A percentile compares a stretch with the other conserved stretches of the same genome.
Conservation (phyloP, 78 protist species). For the Isochrysis galbana region DNA sequence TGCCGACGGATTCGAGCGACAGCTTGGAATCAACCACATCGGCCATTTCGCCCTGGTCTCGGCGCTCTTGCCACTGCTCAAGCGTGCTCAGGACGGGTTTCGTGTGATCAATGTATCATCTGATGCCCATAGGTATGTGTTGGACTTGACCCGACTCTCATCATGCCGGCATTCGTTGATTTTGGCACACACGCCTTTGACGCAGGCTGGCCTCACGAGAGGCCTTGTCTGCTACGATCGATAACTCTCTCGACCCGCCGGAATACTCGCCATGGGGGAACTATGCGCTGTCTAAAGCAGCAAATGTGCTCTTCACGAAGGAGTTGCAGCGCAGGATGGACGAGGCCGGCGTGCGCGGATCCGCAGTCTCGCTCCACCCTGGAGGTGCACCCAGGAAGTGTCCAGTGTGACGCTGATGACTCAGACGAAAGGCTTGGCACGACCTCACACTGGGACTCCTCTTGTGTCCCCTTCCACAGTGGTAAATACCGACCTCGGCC, state of each 20-base stretch:
- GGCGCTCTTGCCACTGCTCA: slow-evolving; percentile 7
- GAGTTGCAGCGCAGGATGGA: slow-evolving; percentile 43
- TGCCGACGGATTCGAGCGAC: slow-evolving; percentile 47
- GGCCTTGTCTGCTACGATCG: not conserved
- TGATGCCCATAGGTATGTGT: not conserved
- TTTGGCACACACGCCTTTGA: not conserved
- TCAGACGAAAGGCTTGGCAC: no score
- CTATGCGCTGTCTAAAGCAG: slow-evolving; percentile 40
- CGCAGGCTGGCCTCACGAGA: not conserved
- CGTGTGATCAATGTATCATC: not conserved
- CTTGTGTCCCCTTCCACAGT: no score
- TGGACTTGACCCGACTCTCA: no score
- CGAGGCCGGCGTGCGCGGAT: not conserved
- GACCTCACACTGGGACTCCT: no score
- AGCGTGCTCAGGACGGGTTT: not conserved
- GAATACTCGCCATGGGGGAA: not conserved
- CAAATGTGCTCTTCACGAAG: slow-evolving; percentile 45
- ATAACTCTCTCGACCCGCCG: no score
- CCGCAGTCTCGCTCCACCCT: not conserved
- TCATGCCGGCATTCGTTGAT: not conserved
- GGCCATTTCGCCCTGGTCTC: slow-evolving; percentile 49
- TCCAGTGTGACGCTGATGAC: no score
- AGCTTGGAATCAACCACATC: slow-evolving; percentile 55
- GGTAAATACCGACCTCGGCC: not conserved
- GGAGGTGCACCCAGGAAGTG: no score